These are phyloP conservation scores for Exophiala lecanii-corni DNA, from an alignment of 2,329 filamentous ascomycete species.

Conservation along the genomic window DNA sequence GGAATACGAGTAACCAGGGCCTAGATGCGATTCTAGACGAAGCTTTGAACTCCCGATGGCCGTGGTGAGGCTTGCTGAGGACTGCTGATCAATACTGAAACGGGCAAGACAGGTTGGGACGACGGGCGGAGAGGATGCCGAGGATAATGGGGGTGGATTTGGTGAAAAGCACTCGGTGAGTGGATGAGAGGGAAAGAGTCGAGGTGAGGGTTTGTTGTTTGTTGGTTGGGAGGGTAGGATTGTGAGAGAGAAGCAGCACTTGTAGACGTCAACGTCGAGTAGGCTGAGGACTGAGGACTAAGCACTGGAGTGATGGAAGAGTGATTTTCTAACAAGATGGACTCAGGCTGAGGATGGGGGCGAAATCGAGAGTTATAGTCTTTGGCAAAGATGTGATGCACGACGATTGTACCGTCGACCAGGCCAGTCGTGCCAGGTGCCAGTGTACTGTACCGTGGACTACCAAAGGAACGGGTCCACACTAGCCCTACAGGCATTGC, in stretches of 20 bases:
- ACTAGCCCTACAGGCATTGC: conserved; percentile 11
- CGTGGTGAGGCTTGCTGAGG: conserved; percentile 24
- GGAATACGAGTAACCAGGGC: conserved; percentile 12
- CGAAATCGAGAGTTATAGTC: conserved; percentile 25
- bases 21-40: conserved; percentile 12
- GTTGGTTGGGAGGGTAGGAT: background rate
- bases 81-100: conserved; percentile 23
- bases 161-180: background rate
- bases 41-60: conserved; percentile 2
- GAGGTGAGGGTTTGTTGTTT: background rate
- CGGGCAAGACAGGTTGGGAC: conserved; percentile 5
- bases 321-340: conserved; percentile 8
- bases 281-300: no score
- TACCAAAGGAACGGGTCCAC: conserved; percentile 7
- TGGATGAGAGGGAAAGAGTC: background rate
- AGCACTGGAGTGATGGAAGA: no score
- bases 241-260: conserved; percentile 3
- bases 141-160: conserved; percentile 2
- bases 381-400: conserved; percentile 7
- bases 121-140: conserved; percentile 2
- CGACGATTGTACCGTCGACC: no score
- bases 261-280: no score
- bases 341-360: conserved; percentile 16
- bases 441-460: conserved; percentile 12
- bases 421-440: conserved; percentile 20